These are phyloP conservation scores for Rubroboletus satanas DNA, from an alignment of 768 basidiomycete genomes.

Conservation along the genomic window DNA sequence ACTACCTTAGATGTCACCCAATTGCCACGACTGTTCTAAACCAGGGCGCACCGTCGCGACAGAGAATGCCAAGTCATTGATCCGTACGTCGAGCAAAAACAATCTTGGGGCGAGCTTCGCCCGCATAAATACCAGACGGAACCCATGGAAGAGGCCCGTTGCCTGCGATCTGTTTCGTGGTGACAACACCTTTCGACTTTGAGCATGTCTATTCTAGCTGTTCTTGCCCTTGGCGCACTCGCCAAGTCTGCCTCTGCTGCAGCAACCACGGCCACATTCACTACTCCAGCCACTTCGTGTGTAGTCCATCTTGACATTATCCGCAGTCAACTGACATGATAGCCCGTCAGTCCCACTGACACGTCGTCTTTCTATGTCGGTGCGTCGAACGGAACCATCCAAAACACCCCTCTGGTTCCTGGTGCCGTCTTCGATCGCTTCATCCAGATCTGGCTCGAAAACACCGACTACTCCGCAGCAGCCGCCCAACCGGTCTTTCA, in stretches of 20 bases:
- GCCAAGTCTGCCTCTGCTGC: constrained; percentile 12
- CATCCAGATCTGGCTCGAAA: constrained; percentile 56
- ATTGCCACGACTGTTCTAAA: background rate
- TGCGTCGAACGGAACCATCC: constrained; percentile 39
- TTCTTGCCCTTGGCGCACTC: constrained; percentile 17
- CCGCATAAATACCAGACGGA: constrained; percentile 8
- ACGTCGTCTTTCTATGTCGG: constrained; percentile 39
- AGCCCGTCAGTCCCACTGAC: constrained; percentile 16
- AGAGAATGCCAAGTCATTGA: background rate
- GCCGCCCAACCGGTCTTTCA: constrained; percentile 26
- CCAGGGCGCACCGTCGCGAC: background rate
- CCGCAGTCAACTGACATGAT: background rate
- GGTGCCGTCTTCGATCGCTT: constrained; percentile 44
- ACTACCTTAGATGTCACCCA: too few species aligned
- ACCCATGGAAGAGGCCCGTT: background rate
- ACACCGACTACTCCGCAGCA: constrained; percentile 45
- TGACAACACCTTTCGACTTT: background rate
- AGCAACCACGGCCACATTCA: constrained; percentile 14
- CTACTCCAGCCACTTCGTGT: constrained; percentile 21
- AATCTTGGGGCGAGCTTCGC: background rate
- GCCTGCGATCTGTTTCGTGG: background rate
- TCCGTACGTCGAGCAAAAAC: constrained; percentile 1
- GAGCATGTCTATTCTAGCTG: constrained; percentile 6
- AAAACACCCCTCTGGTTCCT: constrained; percentile 34
- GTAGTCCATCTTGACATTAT: constrained; percentile 3